Evolutionary conservation across 352 stramenopile species (phyloP).

Genomic region (Peronospora destructor): DNA sequence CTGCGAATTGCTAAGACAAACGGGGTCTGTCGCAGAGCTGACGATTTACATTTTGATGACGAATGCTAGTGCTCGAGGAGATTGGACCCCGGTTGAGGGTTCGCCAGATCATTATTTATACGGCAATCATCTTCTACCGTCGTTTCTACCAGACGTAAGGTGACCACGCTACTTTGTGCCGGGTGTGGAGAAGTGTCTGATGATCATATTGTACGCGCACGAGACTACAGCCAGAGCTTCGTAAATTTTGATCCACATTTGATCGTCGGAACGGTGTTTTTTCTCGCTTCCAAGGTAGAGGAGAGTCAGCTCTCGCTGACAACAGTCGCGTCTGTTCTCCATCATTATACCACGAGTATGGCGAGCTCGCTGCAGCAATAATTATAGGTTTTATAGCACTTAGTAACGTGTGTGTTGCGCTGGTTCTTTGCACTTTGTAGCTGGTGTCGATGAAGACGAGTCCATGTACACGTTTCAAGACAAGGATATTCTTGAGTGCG

Average conservation of each 20-base stretch:
- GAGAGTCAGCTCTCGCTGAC: constrained; percentile 78
- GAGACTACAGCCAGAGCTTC: constrained; percentile 74
- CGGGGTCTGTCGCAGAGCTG: neutral
- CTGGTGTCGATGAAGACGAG: constrained; percentile 77
- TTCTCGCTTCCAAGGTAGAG: constrained; percentile 83
- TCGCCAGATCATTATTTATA: constrained; percentile 88
- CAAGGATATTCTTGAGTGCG: constrained; percentile 87
- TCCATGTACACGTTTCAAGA: constrained; percentile 86
- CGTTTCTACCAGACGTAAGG: constrained; percentile 85
- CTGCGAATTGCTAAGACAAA: neutral
- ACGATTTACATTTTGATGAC: constrained; percentile 6
- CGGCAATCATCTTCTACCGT: constrained; percentile 84
- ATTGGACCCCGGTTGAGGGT: constrained; percentile 74
- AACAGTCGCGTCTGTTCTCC: constrained; percentile 71
- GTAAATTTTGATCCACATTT: constrained; percentile 85
- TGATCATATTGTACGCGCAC: neutral
- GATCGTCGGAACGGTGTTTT: constrained; percentile 80
- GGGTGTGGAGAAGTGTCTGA: neutral
- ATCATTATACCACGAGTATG: constrained; percentile 83
- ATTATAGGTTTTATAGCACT: neutral
- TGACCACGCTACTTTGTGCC: neutral
- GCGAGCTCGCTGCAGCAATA: neutral
- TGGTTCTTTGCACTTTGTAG: constrained; percentile 24
- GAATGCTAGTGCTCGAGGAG: constrained; percentile 66
- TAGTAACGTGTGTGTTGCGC: constrained; percentile 1